Evolutionary conservation across 176 grass and related monocot genomes (phyloP).

Genomic region (Carex cristatella): DNA sequence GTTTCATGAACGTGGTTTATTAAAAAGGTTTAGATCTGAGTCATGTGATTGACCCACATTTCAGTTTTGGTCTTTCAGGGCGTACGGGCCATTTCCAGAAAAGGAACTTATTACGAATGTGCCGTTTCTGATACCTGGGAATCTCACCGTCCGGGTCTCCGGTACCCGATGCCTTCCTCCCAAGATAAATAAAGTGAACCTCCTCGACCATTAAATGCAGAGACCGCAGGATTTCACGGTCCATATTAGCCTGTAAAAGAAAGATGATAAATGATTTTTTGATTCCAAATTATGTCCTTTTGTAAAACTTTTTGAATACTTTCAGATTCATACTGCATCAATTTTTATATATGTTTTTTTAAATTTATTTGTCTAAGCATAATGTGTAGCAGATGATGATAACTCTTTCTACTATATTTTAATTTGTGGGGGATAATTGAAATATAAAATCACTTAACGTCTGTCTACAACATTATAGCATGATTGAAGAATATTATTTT

Average conservation of each 20-base stretch:
- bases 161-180: conserved; percentile 3
- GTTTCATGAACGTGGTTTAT: not conserved
- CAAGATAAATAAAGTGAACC: not conserved
- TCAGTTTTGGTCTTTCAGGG: not conserved
- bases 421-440: too few species aligned
- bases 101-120: conserved; percentile 8
- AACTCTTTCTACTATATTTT: too few species aligned
- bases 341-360: too few species aligned
- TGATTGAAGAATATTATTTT: not conserved
- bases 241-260: too few species aligned
- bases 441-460: too few species aligned
- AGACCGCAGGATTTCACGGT: not conserved
- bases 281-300: too few species aligned
- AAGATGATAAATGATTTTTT: too few species aligned
- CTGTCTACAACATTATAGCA: not conserved
- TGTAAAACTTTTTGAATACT: too few species aligned
- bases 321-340: not conserved
- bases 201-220: not conserved
- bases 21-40: not conserved
- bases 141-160: not conserved
- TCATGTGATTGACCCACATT: not conserved
- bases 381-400: too few species aligned
- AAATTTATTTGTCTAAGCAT: too few species aligned
- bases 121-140: conserved; percentile 24
- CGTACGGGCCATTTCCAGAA: not conserved